A percentile compares a stretch with the other conserved stretches of the same genome.
Evolutionary conservation across 371 early-diverging fungal species (phyloP).

Genomic region (Smittium mucronatum): DNA sequence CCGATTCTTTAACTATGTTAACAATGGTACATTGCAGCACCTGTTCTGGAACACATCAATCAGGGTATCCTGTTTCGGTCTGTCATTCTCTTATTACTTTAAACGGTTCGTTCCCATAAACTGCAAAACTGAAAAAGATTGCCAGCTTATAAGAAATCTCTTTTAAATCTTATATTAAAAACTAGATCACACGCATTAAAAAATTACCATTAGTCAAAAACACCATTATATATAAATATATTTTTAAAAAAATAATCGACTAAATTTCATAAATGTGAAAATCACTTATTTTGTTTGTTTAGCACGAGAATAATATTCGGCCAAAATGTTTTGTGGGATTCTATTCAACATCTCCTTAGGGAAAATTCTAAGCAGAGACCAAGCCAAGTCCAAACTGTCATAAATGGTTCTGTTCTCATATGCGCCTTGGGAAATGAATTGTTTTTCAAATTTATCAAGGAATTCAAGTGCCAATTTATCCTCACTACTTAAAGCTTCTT

Average conservation of each 20-base stretch:
- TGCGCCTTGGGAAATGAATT: conserved; percentile 92
- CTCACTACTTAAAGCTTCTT: conserved; percentile 97
- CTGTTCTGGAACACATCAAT: not conserved
- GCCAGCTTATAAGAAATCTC: no score
- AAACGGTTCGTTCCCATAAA: not conserved
- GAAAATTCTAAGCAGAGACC: conserved; percentile 98
- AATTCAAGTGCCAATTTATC: conserved; percentile 98
- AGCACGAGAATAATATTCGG: conserved; percentile 83
- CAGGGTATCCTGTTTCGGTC: not conserved
- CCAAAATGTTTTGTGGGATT: conserved; percentile 92
- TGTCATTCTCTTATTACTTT: not conserved
- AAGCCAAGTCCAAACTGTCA: conserved; percentile 96
- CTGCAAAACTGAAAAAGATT: not conserved
- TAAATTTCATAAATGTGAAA: no score
- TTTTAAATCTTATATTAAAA: no score
- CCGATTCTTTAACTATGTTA: not conserved
- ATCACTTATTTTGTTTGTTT: not conserved
- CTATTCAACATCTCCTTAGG: conserved; percentile 99
- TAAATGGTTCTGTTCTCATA: conserved; percentile 95
- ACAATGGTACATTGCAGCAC: not conserved
- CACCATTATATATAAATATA: no score
- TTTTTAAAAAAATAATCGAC: no score
- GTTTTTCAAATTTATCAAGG: conserved; percentile 97
- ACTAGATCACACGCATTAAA: no score
- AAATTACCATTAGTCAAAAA: no score